These are phyloP conservation scores for Cenchrus americanus DNA, from an alignment of 176 grass and related monocot species.

Conservation along the genomic window DNA sequence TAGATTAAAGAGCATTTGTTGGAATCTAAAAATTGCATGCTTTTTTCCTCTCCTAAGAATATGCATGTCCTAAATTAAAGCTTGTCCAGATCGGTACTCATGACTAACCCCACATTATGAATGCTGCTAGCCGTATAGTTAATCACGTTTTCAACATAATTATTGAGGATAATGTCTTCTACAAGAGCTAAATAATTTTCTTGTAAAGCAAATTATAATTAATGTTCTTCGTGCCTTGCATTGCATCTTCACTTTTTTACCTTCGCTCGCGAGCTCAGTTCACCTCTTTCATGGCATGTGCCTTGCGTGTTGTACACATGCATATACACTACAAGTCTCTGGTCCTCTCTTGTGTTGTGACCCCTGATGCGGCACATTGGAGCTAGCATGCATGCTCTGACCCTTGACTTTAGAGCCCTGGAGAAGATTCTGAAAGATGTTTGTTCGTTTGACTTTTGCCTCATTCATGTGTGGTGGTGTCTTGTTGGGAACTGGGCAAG, in stretches of 20 bases:
- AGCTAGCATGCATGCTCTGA: constrained; percentile 19
- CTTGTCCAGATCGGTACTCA: not conserved
- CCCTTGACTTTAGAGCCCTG: constrained; percentile 48
- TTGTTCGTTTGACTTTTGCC: constrained; percentile 47
- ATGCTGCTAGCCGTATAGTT: constrained; percentile 34
- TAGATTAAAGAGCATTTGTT: not conserved
- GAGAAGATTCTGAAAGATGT: constrained; percentile 53
- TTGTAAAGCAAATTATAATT: not conserved
- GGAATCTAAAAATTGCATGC: not conserved
- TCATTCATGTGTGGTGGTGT: constrained; percentile 21
- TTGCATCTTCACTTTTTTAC: not conserved
- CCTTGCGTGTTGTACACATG: not conserved
- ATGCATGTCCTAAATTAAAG: not conserved
- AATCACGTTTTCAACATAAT: constrained; percentile 30
- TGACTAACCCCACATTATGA: constrained; percentile 24
- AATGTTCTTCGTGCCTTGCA: constrained; percentile 30
- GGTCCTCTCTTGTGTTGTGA: constrained; percentile 26
- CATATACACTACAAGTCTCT: not conserved
- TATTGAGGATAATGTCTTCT: constrained; percentile 28
- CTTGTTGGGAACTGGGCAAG: constrained; percentile 51
- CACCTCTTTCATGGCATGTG: constrained; percentile 25
- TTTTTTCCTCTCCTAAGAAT: not conserved
- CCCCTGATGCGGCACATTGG: constrained; percentile 41
- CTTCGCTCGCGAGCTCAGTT: constrained; percentile 37
- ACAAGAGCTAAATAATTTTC: not conserved